Evolutionary conservation across 176 grass and related monocot genomes (phyloP).

Genomic region (Elymus sibiricus): DNA sequence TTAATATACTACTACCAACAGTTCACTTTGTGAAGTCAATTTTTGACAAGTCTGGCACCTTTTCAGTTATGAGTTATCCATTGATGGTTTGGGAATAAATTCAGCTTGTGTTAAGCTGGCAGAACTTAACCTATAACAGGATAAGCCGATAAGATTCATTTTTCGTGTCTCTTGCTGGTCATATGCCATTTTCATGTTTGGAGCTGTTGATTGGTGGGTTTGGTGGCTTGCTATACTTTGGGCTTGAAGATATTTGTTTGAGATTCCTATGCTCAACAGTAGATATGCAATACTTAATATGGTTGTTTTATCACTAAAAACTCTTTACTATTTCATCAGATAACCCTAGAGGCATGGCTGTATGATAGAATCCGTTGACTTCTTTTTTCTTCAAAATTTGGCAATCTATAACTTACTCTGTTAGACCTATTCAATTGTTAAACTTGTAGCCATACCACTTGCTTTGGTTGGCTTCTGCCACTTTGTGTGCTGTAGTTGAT

Average conservation of each 20-base stretch:
- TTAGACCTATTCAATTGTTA: neutral
- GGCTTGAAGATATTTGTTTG: neutral
- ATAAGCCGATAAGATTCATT: neutral
- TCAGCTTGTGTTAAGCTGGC: slow-evolving; percentile 15
- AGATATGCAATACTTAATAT: neutral
- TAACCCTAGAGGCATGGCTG: neutral
- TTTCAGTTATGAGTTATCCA: neutral
- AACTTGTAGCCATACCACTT: neutral
- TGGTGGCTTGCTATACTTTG: slow-evolving; percentile 18
- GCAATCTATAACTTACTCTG: neutral
- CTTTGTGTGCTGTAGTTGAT: neutral
- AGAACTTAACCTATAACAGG: neutral
- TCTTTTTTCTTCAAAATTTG: neutral
- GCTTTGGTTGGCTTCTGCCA: neutral
- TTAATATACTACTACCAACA: neutral
- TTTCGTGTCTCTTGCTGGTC: slow-evolving; percentile 14
- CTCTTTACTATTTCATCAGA: neutral
- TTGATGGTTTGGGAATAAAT: slow-evolving; percentile 5
- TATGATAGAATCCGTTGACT: neutral
- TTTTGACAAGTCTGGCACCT: neutral
- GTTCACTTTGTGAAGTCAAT: slow-evolving; percentile 11
- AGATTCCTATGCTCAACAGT: neutral
- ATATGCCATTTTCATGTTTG: slow-evolving; percentile 34
- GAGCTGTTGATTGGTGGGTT: slow-evolving; percentile 24
- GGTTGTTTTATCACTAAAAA: neutral